Percentiles rank a stretch among this genome's conserved stretches.
Evolutionary conservation across 2,329 filamentous ascomycete species (phyloP).

Genomic region (Aspergillus sp.): DNA sequence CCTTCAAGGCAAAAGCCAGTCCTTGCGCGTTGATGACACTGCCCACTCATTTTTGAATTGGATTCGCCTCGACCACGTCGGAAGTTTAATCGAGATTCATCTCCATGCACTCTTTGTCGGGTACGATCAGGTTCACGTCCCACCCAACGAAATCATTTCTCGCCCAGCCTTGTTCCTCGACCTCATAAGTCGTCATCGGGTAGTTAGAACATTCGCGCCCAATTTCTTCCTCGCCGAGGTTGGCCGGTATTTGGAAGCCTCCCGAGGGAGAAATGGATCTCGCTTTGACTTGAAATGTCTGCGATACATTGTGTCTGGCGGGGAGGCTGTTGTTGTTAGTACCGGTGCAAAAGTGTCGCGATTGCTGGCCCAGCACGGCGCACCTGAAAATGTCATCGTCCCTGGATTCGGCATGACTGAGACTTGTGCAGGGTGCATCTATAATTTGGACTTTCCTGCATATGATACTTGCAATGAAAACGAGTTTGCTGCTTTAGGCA

Average conservation of each 20-base stretch:
- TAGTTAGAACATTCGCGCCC: slow-evolving; percentile 29
- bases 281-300: slow-evolving; percentile 3
- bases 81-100: slow-evolving; percentile 55
- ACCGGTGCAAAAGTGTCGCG: slow-evolving; percentile 39
- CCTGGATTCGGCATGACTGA: slow-evolving; percentile 45
- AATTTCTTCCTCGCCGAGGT: slow-evolving; percentile 26
- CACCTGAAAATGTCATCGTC: slow-evolving; percentile 44
- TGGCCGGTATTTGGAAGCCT: neutral
- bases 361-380: slow-evolving; percentile 31
- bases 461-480: slow-evolving; percentile 42
- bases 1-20: slow-evolving; percentile 42
- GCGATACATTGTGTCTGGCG: slow-evolving; percentile 42
- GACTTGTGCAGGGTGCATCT: slow-evolving; percentile 55
- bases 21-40: neutral
- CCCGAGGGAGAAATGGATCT: neutral
- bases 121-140: slow-evolving; percentile 24
- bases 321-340: slow-evolving; percentile 44
- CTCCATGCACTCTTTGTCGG: slow-evolving; percentile 45
- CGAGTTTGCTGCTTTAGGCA: slow-evolving; percentile 23
- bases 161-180: slow-evolving; percentile 46
- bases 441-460: slow-evolving; percentile 42
- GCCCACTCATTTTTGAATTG: slow-evolving; percentile 47
- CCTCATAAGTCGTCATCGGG: slow-evolving; percentile 42
- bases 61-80: slow-evolving; percentile 59
- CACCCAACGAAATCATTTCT: slow-evolving; percentile 19